Percentiles rank a stretch among this genome's conserved stretches.
Conservation (phyloP, 257 asterid species). For the Plantago major region DNA sequence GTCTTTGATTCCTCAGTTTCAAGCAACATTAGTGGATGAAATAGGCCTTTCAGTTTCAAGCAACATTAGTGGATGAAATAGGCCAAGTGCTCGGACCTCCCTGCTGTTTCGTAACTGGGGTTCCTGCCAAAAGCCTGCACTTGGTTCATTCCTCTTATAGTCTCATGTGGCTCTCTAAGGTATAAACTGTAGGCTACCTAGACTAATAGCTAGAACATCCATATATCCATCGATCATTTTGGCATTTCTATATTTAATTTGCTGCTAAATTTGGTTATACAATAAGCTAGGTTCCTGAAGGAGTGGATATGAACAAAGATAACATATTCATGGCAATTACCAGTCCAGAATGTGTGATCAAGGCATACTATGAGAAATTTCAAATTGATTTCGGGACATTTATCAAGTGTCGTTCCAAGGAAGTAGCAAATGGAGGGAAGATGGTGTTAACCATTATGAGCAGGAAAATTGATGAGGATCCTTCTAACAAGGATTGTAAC, state of each 20-base stretch:
- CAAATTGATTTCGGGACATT: slow-evolving; percentile 46
- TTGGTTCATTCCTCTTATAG: slow-evolving; percentile 68
- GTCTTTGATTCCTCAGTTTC: slow-evolving; percentile 29
- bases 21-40: slow-evolving; percentile 20
- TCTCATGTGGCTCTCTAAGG: slow-evolving; percentile 67
- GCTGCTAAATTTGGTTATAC: too few relatives aligned
- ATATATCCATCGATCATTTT: too few relatives aligned
- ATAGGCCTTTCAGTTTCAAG: too few relatives aligned
- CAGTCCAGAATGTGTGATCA: slow-evolving; percentile 39
- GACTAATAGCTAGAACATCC: too few relatives aligned
- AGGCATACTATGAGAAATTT: slow-evolving; percentile 53
- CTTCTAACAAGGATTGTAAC: slow-evolving; percentile 43
- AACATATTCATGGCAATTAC: slow-evolving; percentile 41
- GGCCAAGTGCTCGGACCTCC: slow-evolving; percentile 24
- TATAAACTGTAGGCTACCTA: too few relatives aligned
- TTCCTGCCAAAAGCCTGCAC: slow-evolving; percentile 38
- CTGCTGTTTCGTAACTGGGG: too few relatives aligned
- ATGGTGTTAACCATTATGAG: slow-evolving; percentile 70
- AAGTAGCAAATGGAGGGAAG: slow-evolving; percentile 46
- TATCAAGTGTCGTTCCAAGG: slow-evolving; percentile 48
- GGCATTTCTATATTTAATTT: too few relatives aligned
- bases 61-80: too few relatives aligned
- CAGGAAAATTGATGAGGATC: slow-evolving; percentile 36
- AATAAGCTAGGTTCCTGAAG: slow-evolving; percentile 43
- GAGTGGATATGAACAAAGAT: slow-evolving; percentile 38